Percentiles rank a stretch among this genome's conserved stretches.
phyloP scores from a whole-genome alignment of 2,329 filamentous ascomycete species.

The Aphanoascus verrucosus region DNA sequence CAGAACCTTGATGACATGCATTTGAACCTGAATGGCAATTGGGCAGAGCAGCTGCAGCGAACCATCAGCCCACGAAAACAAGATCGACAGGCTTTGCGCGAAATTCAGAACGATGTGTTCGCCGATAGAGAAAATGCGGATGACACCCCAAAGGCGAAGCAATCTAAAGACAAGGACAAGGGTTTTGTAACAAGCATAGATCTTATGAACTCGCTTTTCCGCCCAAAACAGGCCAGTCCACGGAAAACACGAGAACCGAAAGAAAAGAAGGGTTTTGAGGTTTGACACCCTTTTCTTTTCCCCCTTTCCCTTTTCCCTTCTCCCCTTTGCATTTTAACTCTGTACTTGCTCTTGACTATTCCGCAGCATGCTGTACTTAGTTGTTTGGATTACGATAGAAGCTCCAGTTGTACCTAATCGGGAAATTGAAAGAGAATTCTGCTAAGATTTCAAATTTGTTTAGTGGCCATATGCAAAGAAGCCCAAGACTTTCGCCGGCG shows the following conservation, averaged over 20 bases:
- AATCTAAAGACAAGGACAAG: slow-evolving; percentile 31
- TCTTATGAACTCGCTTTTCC: slow-evolving; percentile 89
- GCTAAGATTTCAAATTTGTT: slow-evolving; percentile 28
- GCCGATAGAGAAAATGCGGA: slow-evolving; percentile 33
- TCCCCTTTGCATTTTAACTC: slow-evolving; percentile 36
- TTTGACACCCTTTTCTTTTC: slow-evolving; percentile 53
- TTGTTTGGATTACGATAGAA: not conserved
- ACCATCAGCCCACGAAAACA: slow-evolving; percentile 92
- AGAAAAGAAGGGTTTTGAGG: slow-evolving; percentile 69
- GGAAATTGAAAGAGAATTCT: slow-evolving; percentile 31
- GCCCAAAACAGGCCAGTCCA: slow-evolving; percentile 52
- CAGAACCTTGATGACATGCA: slow-evolving; percentile 35
- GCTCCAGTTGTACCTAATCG: slow-evolving; percentile 21
- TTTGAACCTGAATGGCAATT: slow-evolving; percentile 61
- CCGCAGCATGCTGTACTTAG: slow-evolving; percentile 19
- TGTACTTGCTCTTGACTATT: slow-evolving; percentile 27
- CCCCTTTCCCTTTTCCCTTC: slow-evolving; percentile 39
- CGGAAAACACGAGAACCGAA: slow-evolving; percentile 48
- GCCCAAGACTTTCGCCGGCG: slow-evolving; percentile 54
- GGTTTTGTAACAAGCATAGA: slow-evolving; percentile 84
- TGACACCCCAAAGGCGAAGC: slow-evolving; percentile 23
- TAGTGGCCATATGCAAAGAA: slow-evolving; percentile 84
- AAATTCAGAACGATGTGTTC: slow-evolving; percentile 51
- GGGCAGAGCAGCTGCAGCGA: slow-evolving; percentile 85
- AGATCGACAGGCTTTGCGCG: slow-evolving; percentile 62